These are phyloP conservation scores for Actinomortierella ambigua DNA, from an alignment of 371 early-diverging fungal genomes.

Conservation along the genomic window DNA sequence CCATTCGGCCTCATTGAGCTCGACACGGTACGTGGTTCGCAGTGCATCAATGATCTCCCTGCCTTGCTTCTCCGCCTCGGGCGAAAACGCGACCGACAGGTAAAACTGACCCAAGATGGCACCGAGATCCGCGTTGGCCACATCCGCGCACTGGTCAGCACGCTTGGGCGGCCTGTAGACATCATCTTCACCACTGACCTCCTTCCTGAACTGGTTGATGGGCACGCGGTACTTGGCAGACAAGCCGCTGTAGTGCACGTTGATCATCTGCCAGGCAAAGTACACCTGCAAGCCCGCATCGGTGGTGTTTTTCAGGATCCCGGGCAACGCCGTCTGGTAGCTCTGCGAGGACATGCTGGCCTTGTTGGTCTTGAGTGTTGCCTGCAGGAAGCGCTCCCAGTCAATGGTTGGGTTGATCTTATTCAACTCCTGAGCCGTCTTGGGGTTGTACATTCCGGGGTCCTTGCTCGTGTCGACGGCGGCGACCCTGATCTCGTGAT, in stretches of 20 bases:
- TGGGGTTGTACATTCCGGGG: slow-evolving; percentile 57
- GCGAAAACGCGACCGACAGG: slow-evolving; percentile 50
- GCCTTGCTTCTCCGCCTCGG: slow-evolving; percentile 41
- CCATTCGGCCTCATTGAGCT: slow-evolving; percentile 57
- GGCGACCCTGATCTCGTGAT: slow-evolving; percentile 46
- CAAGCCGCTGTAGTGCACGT: slow-evolving; percentile 33
- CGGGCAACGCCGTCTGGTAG: slow-evolving; percentile 47
- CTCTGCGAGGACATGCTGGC: slow-evolving; percentile 48
- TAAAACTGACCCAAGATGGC: slow-evolving; percentile 63
- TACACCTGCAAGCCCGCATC: slow-evolving; percentile 48
- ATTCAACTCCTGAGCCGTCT: slow-evolving; percentile 43
- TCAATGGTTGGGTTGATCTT: slow-evolving; percentile 50
- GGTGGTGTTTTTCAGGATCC: slow-evolving; percentile 34
- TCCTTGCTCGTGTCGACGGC: slow-evolving; percentile 52
- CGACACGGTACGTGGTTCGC: slow-evolving; percentile 43
- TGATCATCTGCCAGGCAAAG: slow-evolving; percentile 51
- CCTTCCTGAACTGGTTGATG: slow-evolving; percentile 37
- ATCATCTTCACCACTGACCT: slow-evolving; percentile 49
- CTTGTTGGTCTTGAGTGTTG: slow-evolving; percentile 29
- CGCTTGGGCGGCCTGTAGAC: slow-evolving; percentile 46
- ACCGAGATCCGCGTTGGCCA: slow-evolving; percentile 52
- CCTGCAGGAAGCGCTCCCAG: slow-evolving; percentile 49
- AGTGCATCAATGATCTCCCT: slow-evolving; percentile 51
- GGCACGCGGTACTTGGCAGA: slow-evolving; percentile 43
- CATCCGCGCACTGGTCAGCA: slow-evolving; percentile 50